Base-by-base conservation (phyloP, 805 yeast genomes). In the Diddensiella transvaalensis region DNA sequence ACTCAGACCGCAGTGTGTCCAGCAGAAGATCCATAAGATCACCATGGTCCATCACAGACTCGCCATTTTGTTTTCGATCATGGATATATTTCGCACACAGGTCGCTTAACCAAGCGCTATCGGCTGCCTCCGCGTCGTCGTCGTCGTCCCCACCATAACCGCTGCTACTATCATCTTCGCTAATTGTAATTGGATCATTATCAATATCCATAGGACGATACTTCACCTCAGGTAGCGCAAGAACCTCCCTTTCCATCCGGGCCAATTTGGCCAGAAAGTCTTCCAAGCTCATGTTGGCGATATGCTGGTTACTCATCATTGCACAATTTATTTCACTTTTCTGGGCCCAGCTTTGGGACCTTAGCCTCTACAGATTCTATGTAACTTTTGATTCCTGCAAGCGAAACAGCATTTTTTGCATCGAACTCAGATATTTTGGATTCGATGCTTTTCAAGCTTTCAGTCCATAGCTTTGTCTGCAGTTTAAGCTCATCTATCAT, bases 381-480 rank as follows among this genome's bases (percentile, higher is more conserved):
- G n/a, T n/a, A n/a, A n/a, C n/a, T n/a, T n/a, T n/a, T n/a, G n/a
- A n/a, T n/a, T n/a, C n/a, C n/a, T 18, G 38, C 38, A 35, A 10
- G 38, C 21, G 38, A n/a, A 6, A 8, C 21, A 15, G 38, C 15
- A 17, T 35, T 13, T 13, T 35, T 35, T 15, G 8, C 17, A 15
- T 35, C 38, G 38, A 17, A 10, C 8, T 6, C 17, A 8, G 38
- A 35, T 18, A 53, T 26, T 23, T 48, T 46, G 18, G 22, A 26
- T 42, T 51, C 54, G 3, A 51, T 22, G 2, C 19, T n/a, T 19
- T n/a, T 44, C n/a, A 53, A 13, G 26, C 48, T 44, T 18, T 44
- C 26, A 6, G 21, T 32, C 58, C 58, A 54, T 26, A 41, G 35
- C n/a, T 39, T 23, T 8, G 51, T 6, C 11, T 52, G 53, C 11